These are phyloP conservation scores for Zanthoxylum bungeanum DNA, from an alignment of 345 rosid genomes.

Conservation along the genomic window DNA sequence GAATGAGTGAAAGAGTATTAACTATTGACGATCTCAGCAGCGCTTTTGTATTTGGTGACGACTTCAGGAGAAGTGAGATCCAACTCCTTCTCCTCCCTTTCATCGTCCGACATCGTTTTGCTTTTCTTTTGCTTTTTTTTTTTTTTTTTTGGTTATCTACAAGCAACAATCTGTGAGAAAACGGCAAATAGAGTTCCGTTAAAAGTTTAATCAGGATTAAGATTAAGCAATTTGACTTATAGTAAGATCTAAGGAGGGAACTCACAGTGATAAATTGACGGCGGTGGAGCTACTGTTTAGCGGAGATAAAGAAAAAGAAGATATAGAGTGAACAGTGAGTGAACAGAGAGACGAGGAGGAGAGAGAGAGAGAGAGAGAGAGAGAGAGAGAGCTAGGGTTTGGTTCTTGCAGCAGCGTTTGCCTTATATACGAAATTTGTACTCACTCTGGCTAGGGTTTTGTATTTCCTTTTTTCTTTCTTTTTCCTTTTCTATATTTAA, in stretches of 20 bases:
- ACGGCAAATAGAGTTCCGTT: neutral
- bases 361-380: neutral
- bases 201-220: neutral
- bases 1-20: constrained; percentile 11
- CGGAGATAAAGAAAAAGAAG: neutral
- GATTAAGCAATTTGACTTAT: neutral
- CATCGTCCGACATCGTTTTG: constrained; percentile 91
- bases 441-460: constrained; percentile 13
- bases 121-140: no score
- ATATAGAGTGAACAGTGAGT: no score
- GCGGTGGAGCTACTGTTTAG: constrained; percentile 12
- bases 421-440: constrained; percentile 12
- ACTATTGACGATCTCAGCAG: constrained; percentile 97
- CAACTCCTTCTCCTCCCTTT: constrained; percentile 95
- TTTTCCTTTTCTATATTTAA: neutral
- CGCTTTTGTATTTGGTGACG: constrained; percentile 92
- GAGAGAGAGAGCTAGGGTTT: constrained; percentile 10
- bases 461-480: neutral
- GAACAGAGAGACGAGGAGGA: no score
- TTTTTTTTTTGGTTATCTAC: no score
- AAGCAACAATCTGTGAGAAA: neutral
- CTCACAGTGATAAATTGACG: neutral
- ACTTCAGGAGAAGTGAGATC: constrained; percentile 93
- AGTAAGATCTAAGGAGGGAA: neutral
- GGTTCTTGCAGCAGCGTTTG: neutral